phyloP scores from a whole-genome alignment of 2,329 filamentous ascomycete genomes.

The Ophiostoma angusticollis region DNA sequence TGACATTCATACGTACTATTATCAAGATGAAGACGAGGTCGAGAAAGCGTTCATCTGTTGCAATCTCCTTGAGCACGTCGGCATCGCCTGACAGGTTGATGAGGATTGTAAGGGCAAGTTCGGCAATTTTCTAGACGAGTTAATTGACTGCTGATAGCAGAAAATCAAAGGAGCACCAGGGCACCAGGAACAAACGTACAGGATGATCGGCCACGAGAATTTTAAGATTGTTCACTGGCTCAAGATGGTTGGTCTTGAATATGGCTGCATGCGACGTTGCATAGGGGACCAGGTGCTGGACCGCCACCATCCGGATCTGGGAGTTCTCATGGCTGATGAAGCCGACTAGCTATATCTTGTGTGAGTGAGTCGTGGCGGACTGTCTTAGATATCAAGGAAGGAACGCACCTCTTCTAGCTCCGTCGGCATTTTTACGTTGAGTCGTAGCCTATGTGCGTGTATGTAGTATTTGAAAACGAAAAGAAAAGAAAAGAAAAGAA shows the following conservation, averaged over 20 bases:
- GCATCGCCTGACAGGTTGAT: conserved; percentile 71
- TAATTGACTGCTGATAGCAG: conserved; percentile 4
- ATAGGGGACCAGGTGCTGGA: conserved; percentile 78
- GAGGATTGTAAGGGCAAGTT: conserved; percentile 81
- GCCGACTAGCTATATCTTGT: conserved; percentile 73
- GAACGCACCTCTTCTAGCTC: conserved; percentile 58
- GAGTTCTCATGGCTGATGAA: conserved; percentile 89
- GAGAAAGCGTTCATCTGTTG: conserved; percentile 69
- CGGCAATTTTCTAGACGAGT: conserved; percentile 80
- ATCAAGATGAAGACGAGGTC: conserved; percentile 60
- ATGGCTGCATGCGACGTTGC: conserved; percentile 59
- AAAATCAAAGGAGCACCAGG: no score
- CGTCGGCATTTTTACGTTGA: conserved; percentile 66
- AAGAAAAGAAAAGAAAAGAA: no score
- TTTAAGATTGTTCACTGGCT: conserved; percentile 78
- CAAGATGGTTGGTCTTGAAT: conserved; percentile 70
- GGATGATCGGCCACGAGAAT: conserved; percentile 72
- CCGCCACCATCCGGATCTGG: conserved; percentile 74
- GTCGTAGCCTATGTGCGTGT: conserved; percentile 14
- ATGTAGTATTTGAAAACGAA: neutral
- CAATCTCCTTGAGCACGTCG: conserved; percentile 60
- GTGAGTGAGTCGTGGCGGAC: no score
- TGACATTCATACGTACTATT: conserved; percentile 51
- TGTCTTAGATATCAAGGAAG: neutral
- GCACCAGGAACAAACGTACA: conserved; percentile 48